Evolutionary conservation across 1,139 yeast genomes (phyloP).

Genomic region (Casaregolazyma suthepensis): DNA sequence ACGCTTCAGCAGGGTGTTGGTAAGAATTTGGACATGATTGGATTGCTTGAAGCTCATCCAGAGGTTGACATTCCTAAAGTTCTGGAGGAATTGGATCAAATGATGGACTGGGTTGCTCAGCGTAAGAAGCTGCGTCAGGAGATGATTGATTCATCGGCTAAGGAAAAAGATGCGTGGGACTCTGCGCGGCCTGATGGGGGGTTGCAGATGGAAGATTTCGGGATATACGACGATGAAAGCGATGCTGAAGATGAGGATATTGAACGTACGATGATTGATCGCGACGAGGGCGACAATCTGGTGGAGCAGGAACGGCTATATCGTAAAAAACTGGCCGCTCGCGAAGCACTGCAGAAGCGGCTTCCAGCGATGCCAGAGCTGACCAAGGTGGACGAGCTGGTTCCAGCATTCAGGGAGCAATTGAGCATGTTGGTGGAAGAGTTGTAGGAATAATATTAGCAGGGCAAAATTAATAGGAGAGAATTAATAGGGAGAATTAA

Average conservation of each 20-base stretch:
- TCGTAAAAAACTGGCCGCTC: constrained; percentile 19
- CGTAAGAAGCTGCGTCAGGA: constrained; percentile 19
- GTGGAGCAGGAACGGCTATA: constrained; percentile 17
- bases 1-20: constrained; percentile 51
- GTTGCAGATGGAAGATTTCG: constrained; percentile 48
- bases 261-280: constrained; percentile 4
- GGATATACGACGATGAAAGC: constrained; percentile 40
- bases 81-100: constrained; percentile 38
- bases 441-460: background rate
- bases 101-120: constrained; percentile 40
- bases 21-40: constrained; percentile 31
- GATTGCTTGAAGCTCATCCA: constrained; percentile 17
- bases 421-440: background rate
- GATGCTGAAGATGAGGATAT: constrained; percentile 26
- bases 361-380: constrained; percentile 21
- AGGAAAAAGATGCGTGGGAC: constrained; percentile 14
- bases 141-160: background rate
- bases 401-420: background rate
- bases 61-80: constrained; percentile 38
- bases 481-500: no score
- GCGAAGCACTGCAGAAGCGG: constrained; percentile 14
- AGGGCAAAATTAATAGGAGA: no score
- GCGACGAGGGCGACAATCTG: constrained; percentile 13
- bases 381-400: constrained; percentile 18
- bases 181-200: constrained; percentile 37